phyloP scores from a whole-genome alignment of 1,284 basidiomycete species.

The Sanghuangporus sanghuang region DNA sequence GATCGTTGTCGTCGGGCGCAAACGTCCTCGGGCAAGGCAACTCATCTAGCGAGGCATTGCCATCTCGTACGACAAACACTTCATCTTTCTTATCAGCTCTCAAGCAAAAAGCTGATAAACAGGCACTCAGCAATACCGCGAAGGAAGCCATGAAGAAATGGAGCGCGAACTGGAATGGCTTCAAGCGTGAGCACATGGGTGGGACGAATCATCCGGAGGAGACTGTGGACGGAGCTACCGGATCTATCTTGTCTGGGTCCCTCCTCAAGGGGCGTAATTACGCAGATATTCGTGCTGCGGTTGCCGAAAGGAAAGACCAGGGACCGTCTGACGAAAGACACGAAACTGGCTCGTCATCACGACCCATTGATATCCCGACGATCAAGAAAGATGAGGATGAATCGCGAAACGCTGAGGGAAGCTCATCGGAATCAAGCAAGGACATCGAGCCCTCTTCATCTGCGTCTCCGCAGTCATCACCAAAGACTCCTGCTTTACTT shows the following conservation, averaged over 20 bases:
- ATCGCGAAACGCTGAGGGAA: slow-evolving; percentile 12
- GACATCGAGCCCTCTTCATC: slow-evolving; percentile 1
- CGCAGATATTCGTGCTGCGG: slow-evolving; percentile 66
- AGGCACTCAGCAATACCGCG: slow-evolving; percentile 74
- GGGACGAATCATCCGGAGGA: slow-evolving; percentile 33
- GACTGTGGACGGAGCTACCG: slow-evolving; percentile 37
- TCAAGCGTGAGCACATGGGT: slow-evolving; percentile 45
- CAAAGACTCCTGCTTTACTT: slow-evolving; percentile 10
- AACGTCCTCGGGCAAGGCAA: background rate
- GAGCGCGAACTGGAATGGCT: slow-evolving; percentile 72
- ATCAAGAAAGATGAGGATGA: slow-evolving; percentile 19
- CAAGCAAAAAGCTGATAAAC: slow-evolving; percentile 76
- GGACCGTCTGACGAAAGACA: background rate
- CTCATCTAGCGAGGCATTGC: slow-evolving; percentile 5
- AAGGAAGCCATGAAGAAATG: slow-evolving; percentile 86
- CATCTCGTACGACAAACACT: slow-evolving; percentile 5
- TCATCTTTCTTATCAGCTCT: slow-evolving; percentile 66
- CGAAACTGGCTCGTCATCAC: background rate
- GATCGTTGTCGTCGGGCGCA: slow-evolving; percentile 16
- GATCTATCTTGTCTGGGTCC: slow-evolving; percentile 24
- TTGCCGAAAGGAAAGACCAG: slow-evolving; percentile 43
- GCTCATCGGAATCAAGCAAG: background rate
- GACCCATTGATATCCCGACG: slow-evolving; percentile 17
- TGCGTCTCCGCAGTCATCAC: slow-evolving; percentile 1
- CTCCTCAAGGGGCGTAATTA: slow-evolving; percentile 45